Conservation (phyloP, 2,329 filamentous ascomycete genomes). For the Fusarium illudens region DNA sequence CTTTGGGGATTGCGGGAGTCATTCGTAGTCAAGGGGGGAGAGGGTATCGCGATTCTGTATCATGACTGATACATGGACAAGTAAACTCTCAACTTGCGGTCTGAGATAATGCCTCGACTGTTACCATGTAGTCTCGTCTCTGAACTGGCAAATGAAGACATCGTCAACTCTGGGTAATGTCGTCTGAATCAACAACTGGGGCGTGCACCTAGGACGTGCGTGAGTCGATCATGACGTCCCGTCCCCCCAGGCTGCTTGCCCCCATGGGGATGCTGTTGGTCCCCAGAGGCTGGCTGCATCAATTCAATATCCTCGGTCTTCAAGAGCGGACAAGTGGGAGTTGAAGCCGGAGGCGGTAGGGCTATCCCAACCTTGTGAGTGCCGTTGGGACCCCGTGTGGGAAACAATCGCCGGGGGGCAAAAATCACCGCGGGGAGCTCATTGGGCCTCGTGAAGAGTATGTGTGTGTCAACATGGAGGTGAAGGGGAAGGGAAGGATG, state of each 20-base stretch:
- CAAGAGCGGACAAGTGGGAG: constrained; percentile 19
- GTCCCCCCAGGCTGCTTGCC: neutral
- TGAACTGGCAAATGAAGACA: neutral
- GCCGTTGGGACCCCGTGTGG: constrained; percentile 4
- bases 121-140: neutral
- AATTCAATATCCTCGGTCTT: constrained; percentile 9
- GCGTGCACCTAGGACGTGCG: neutral
- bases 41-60: neutral
- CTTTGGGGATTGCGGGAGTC: neutral
- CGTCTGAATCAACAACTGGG: neutral
- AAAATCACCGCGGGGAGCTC: constrained; percentile 1
- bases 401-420: constrained; percentile 5
- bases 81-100: neutral
- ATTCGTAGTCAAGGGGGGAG: neutral
- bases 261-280: constrained; percentile 2
- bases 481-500: constrained; percentile 11
- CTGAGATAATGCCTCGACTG: neutral
- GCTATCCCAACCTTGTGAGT: constrained; percentile 7
- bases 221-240: constrained; percentile 11
- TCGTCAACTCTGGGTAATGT: neutral
- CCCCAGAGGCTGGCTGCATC: neutral
- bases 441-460: constrained; percentile 5
- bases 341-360: neutral
- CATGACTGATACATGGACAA: neutral
- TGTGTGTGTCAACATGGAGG: neutral